phyloP scores from a whole-genome alignment of 2,329 filamentous ascomycete genomes.

The Mariannaea sp. region DNA sequence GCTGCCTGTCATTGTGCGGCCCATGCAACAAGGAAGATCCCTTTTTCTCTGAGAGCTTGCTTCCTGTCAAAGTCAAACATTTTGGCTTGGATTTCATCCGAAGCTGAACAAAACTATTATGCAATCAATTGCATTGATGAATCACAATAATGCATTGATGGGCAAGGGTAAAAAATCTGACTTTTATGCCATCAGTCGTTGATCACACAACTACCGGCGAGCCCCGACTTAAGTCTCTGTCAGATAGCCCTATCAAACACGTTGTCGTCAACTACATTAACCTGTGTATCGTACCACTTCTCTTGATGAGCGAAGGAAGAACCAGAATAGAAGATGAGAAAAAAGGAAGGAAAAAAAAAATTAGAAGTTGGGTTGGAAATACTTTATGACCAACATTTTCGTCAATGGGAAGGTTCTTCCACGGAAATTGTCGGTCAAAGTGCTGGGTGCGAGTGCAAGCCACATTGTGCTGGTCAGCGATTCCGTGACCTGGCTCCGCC shows the following conservation, averaged over 20 bases:
- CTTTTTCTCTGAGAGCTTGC: conserved; percentile 21
- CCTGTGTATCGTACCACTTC: background rate
- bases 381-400: conserved; percentile 12
- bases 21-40: conserved; percentile 31
- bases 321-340: too few relatives aligned
- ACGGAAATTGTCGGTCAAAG: conserved; percentile 29
- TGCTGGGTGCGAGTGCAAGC: conserved; percentile 31
- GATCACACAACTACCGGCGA: conserved; percentile 16
- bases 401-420: conserved; percentile 12
- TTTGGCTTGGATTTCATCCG: too few relatives aligned
- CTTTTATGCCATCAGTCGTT: conserved; percentile 4
- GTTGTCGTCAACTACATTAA: background rate
- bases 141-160: too few relatives aligned
- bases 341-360: too few relatives aligned
- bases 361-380: too few relatives aligned
- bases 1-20: conserved; percentile 29
- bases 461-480: conserved; percentile 27
- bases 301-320: background rate
- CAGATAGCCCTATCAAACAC: background rate
- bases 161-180: conserved; percentile 6
- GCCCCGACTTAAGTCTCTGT: background rate
- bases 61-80: conserved; percentile 32
- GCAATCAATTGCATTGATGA: too few relatives aligned
- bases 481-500: conserved; percentile 23
- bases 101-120: too few relatives aligned